Percentiles rank a stretch among this genome's conserved stretches.
These are phyloP conservation scores for Chlamydomonas sphaeroides DNA, from an alignment of 139 green algal species.

Conservation along the genomic window DNA sequence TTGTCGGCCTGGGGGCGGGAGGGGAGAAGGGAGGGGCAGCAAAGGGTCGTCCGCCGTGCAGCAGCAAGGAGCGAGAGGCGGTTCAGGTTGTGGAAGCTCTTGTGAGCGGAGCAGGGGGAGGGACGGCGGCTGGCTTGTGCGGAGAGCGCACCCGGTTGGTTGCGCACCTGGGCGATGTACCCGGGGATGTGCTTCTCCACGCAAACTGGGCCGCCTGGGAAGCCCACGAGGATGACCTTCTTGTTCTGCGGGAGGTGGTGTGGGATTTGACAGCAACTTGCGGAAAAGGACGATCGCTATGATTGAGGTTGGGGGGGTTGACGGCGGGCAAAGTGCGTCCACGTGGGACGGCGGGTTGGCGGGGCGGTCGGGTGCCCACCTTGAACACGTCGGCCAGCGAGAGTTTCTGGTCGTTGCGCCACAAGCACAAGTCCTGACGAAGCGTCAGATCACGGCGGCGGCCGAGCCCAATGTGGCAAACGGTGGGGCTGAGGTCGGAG, in stretches of 20 bases:
- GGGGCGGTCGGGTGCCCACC: constrained; percentile 27
- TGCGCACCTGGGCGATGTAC: constrained; percentile 67
- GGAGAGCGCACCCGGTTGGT: too few relatives aligned
- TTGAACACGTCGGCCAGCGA: constrained; percentile 61
- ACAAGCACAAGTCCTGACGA: constrained; percentile 67
- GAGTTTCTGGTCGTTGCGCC: constrained; percentile 33
- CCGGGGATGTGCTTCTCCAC: constrained; percentile 68
- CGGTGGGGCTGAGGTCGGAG: constrained; percentile 62
- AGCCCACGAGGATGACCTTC: constrained; percentile 68
- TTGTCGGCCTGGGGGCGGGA: constrained; percentile 32
- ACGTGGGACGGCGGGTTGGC: too few relatives aligned
- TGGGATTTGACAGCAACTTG: too few relatives aligned
- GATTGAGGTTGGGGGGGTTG: too few relatives aligned
- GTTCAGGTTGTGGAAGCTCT: too few relatives aligned
- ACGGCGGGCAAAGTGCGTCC: too few relatives aligned
- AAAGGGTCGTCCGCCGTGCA: too few relatives aligned
- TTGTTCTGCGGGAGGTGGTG: constrained; percentile 48
- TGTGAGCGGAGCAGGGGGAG: not conserved
- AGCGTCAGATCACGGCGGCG: constrained; percentile 69
- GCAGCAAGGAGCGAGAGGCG: too few relatives aligned
- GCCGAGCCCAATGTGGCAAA: constrained; percentile 72
- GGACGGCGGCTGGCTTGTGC: too few relatives aligned
- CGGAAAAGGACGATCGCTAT: too few relatives aligned
- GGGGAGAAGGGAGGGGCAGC: too few relatives aligned
- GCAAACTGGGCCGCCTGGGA: constrained; percentile 68